Base-by-base conservation (phyloP, 768 basidiomycete genomes). In the Tulasnella sp. region DNA sequence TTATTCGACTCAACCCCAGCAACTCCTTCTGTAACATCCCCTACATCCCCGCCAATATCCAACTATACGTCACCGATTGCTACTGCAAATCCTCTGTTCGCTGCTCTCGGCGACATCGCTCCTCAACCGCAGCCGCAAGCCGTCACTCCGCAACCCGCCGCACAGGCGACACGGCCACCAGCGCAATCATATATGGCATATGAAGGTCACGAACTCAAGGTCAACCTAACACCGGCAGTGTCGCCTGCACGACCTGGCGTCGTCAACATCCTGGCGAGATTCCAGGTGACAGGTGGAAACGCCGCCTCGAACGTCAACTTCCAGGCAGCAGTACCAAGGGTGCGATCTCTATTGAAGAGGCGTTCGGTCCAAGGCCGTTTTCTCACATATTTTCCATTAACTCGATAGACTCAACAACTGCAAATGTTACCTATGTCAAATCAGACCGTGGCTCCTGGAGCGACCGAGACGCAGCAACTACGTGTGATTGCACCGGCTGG, bases 401-500 rank as follows among this genome's bases (percentile, higher is more conserved):
- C 14, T 34, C 11, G 3, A 11, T 81, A 99, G 94, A 93, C 96
- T 0, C 96, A 97, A 84, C 96, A 97, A 82, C 83, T 99, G 75
- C 96, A 98, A 82, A 99, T 99, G 97, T 86, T 95, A 76, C 94
- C 97, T 7, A 98, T 99, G 92, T 95, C 95, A 6, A 95, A 91
- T 82, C 86, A 91, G 14, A 91, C 89, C 72, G 87, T 99, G 58
- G 84, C 83, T 40, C 91, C 93, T 0, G 94, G 95, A 1, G 84
- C 89, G 11, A 88, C 89, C 19, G 97, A 99, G 83, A 97, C 96
- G 12, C 97, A 99, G 82, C 94, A 97, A 82, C 92, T 99, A 93
- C 89, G 95, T 12, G 90, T 99, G 49, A 86, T 93, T 37, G 94
- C 95, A 14, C 95, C 94, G 3, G 86, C 87, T 9, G 96, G 96